Evolutionary conservation across 192 early-diverging fungal species (phyloP).

Genomic region (Coemansia sp.): DNA sequence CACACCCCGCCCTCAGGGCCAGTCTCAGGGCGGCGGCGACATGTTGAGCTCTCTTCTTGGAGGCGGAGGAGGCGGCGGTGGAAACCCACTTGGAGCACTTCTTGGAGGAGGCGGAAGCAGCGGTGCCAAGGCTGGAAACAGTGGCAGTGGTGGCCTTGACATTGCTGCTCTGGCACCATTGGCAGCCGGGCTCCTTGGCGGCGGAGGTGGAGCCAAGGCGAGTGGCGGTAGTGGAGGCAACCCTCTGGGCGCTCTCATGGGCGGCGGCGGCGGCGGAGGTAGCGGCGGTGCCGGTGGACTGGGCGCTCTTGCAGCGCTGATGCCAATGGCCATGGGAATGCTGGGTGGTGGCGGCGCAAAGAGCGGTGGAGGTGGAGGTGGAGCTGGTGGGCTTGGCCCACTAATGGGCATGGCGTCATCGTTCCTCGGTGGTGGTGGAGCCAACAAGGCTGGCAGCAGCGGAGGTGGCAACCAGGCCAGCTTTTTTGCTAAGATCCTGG

Average conservation of each 20-base stretch:
- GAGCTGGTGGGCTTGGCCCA: constrained; percentile 28
- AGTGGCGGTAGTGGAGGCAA: neutral
- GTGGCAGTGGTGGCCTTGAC: constrained; percentile 24
- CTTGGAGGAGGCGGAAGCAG: neutral
- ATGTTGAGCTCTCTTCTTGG: neutral
- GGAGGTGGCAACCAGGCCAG: constrained; percentile 22
- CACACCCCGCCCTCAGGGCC: neutral
- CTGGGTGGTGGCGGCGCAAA: constrained; percentile 22
- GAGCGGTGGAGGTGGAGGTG: constrained; percentile 26
- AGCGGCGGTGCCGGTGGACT: constrained; percentile 31
- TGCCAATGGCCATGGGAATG: constrained; percentile 41
- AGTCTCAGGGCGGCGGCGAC: neutral
- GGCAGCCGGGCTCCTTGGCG: constrained; percentile 36
- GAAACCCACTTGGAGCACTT: constrained; percentile 14
- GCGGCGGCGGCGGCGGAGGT: constrained; percentile 4
- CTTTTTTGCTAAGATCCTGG: constrained; percentile 45
- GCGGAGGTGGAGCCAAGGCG: constrained; percentile 11
- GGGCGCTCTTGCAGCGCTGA: constrained; percentile 41
- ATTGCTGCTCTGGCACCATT: constrained; percentile 35
- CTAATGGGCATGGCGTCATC: constrained; percentile 39
- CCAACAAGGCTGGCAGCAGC: constrained; percentile 2
- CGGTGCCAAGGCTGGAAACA: neutral
- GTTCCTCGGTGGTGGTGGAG: constrained; percentile 33
- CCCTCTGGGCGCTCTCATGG: neutral
- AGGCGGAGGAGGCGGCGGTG: constrained; percentile 13